Conservation (phyloP, 1,284 basidiomycete species). For the Marasmius tenuissimus region DNA sequence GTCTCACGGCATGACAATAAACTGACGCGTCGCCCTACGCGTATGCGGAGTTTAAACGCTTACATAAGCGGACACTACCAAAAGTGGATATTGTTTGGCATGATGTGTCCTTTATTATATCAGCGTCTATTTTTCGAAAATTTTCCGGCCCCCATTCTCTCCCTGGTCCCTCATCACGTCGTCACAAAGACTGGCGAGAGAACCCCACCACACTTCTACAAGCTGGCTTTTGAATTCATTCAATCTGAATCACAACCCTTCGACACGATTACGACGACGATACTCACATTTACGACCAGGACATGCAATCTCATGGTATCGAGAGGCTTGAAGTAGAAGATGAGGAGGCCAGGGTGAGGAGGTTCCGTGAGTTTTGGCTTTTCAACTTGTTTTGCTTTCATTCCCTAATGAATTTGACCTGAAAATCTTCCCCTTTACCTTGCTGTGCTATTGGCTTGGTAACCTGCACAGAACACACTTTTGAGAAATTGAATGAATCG, state of each 20-base stretch:
- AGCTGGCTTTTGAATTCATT: background rate
- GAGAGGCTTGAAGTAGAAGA: constrained; percentile 33
- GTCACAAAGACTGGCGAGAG: background rate
- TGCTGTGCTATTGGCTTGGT: background rate
- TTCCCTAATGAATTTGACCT: background rate
- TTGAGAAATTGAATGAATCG: constrained; percentile 23
- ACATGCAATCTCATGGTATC: constrained; percentile 1
- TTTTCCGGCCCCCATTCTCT: background rate
- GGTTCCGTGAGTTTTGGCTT: constrained; percentile 25
- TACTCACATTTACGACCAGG: background rate
- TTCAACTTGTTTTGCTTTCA: background rate
- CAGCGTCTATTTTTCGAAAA: background rate
- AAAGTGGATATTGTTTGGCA: background rate
- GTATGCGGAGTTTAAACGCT: background rate
- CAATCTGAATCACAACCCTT: background rate
- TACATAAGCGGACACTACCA: background rate
- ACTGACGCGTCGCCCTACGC: background rate
- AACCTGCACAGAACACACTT: constrained; percentile 22
- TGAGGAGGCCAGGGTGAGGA: constrained; percentile 29
- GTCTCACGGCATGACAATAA: background rate
- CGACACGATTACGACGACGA: background rate
- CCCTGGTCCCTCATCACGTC: background rate
- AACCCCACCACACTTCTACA: background rate
- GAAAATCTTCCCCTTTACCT: background rate
- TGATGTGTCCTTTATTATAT: background rate